Conservation (phyloP, 2,329 filamentous ascomycete genomes). For the Shiraia sp. region DNA sequence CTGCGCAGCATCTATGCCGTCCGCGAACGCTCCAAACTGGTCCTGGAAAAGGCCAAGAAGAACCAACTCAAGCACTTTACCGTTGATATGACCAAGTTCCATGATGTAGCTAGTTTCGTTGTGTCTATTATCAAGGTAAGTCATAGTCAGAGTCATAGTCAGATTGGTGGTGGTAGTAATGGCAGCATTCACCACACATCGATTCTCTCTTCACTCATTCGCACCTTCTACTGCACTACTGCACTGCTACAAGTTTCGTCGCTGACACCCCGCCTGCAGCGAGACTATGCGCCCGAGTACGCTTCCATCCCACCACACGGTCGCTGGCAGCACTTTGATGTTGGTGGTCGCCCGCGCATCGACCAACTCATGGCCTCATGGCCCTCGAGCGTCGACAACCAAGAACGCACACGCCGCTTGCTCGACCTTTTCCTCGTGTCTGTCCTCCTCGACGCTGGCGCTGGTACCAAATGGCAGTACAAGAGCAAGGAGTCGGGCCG, state of each 20-base stretch:
- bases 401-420: slow-evolving; percentile 74
- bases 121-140: slow-evolving; percentile 92
- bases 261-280: slow-evolving; percentile 57
- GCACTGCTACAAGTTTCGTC: too few relatives aligned
- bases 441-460: slow-evolving; percentile 83
- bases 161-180: too few relatives aligned
- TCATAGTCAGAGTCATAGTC: slow-evolving; percentile 2
- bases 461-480: slow-evolving; percentile 89
- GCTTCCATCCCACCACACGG: slow-evolving; percentile 81
- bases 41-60: slow-evolving; percentile 75
- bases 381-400: slow-evolving; percentile 68
- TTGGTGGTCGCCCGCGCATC: slow-evolving; percentile 76
- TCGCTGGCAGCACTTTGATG: slow-evolving; percentile 77
- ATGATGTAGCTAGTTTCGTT: slow-evolving; percentile 81
- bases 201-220: too few relatives aligned
- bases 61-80: slow-evolving; percentile 85
- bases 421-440: slow-evolving; percentile 80
- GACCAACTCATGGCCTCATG: slow-evolving; percentile 72
- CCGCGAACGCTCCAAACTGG: slow-evolving; percentile 73
- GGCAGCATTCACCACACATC: too few relatives aligned
- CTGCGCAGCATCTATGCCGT: slow-evolving; percentile 88
- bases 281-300: slow-evolving; percentile 72
- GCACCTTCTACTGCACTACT: too few relatives aligned
- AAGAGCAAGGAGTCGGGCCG: slow-evolving; percentile 87
- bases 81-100: slow-evolving; percentile 83